Base-by-base conservation (phyloP, 169 alveolate genomes). In the Plasmodium relictum region DNA sequence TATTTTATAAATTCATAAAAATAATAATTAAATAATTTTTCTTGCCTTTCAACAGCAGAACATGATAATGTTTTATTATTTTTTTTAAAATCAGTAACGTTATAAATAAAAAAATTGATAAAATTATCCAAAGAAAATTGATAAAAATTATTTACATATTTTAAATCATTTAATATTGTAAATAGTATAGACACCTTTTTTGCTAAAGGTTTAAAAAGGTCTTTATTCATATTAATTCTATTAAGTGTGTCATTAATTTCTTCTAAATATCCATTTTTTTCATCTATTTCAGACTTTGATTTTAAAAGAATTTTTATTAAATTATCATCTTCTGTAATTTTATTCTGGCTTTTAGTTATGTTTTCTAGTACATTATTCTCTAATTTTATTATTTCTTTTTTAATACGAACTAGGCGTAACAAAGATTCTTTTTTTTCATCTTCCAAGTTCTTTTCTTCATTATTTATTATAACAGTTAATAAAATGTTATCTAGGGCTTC, bases 1-100 rank as follows among this genome's bases (percentile, higher is more conserved):
- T 86, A 61, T 63, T 86, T 86, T 66, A 86, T 22, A 86, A 70
- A 86, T 86, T 86, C 92, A 9, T 70, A 86, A 58, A 86, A 86
- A 44, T 20, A 86, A 37, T 14, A 12, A 65, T 58, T 86, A 74
- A 86, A 86, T 41, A 86, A 42, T 31, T 54, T 61, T 54, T 86
- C 92, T 70, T 86, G 92, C 39, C 88, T 69, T 42, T 86, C 92
- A 14, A 52, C 16, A 2, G 76, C 20, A 6, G 92, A 72, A 18
- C 50, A 44, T 24, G 92, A 52, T 18, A 52, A 24, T 6, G 48
- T 56, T 70, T 70, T 86, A n/a, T 41, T 70, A 70, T 71, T 86
- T 61, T 70, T 41, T 72, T 86, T 86, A 50, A 70, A 70, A 6
- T 41, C 22, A 10, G 9, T 44, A 26, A 71, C 70, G 45, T 18